phyloP scores from a whole-genome alignment of 345 rosid genomes.

The Bretschneidera sinensis region DNA sequence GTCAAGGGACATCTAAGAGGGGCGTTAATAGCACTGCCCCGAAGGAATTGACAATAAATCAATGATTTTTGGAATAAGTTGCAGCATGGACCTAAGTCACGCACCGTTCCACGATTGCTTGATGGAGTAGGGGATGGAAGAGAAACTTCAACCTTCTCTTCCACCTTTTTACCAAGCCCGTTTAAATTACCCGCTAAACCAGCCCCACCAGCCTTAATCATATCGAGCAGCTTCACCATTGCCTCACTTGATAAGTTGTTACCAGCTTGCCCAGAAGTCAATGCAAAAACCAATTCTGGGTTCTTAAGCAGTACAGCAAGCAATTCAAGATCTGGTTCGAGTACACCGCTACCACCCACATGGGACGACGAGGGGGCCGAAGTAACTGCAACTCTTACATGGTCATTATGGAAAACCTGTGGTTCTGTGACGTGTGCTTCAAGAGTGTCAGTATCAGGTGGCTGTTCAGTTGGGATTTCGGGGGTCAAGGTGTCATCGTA shows the following conservation, averaged over 20 bases:
- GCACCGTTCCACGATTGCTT: constrained; percentile 89
- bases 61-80: constrained; percentile 22
- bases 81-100: constrained; percentile 49
- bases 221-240: constrained; percentile 74
- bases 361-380: constrained; percentile 35
- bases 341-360: constrained; percentile 15
- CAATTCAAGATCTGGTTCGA: constrained; percentile 88
- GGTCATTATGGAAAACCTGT: constrained; percentile 38
- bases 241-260: constrained; percentile 59
- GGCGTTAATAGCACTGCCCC: constrained; percentile 11
- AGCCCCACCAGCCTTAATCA: constrained; percentile 59
- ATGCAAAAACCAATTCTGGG: constrained; percentile 83
- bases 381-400: constrained; percentile 25
- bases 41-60: constrained; percentile 5
- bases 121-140: constrained; percentile 97
- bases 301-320: constrained; percentile 89
- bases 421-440: constrained; percentile 40
- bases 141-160: constrained; percentile 77
- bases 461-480: constrained; percentile 78
- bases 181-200: constrained; percentile 23
- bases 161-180: constrained; percentile 33
- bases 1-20: constrained; percentile 11
- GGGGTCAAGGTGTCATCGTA: constrained; percentile 86
- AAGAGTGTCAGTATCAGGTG: constrained; percentile 48
- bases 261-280: constrained; percentile 77